A percentile compares a stretch with the other conserved stretches of the same genome.
Evolutionary conservation across 768 basidiomycete genomes (phyloP).

Genomic region (Boletus fagicola): DNA sequence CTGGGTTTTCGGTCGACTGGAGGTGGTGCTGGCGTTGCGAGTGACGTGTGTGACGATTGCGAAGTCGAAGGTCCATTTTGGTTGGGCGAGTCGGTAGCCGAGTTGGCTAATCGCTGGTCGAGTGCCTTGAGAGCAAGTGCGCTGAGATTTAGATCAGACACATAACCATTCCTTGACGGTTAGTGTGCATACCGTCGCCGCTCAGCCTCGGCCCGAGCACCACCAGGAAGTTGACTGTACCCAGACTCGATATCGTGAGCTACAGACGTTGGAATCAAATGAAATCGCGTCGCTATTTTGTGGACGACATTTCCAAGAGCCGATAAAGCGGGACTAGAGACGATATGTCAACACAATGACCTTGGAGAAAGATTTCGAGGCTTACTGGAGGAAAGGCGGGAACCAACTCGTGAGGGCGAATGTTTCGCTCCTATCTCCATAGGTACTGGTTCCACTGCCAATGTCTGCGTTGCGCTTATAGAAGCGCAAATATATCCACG

Average conservation of each 20-base stretch:
- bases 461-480: conserved; percentile 85
- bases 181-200: conserved; percentile 67
- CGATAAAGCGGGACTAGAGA: conserved; percentile 65
- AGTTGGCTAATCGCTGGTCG: conserved; percentile 84
- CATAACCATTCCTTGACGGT: background rate
- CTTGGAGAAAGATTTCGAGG: conserved; percentile 16
- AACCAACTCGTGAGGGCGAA: conserved; percentile 96
- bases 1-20: conserved; percentile 32
- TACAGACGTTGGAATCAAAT: conserved; percentile 65
- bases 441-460: conserved; percentile 59
- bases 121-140: conserved; percentile 96
- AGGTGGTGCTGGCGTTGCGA: conserved; percentile 32
- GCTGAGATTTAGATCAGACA: conserved; percentile 41
- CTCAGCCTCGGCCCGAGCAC: conserved; percentile 94
- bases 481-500: conserved; percentile 95
- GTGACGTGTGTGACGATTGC: conserved; percentile 29
- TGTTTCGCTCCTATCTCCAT: conserved; percentile 95
- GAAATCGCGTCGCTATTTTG: conserved; percentile 62
- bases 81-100: conserved; percentile 32
- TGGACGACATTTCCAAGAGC: conserved; percentile 66
- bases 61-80: conserved; percentile 31
- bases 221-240: conserved; percentile 78
- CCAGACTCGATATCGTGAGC: conserved; percentile 68
- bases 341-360: background rate
- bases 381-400: conserved; percentile 92